phyloP scores from a whole-genome alignment of 371 early-diverging fungal genomes.

The Mucor circinelloides region DNA sequence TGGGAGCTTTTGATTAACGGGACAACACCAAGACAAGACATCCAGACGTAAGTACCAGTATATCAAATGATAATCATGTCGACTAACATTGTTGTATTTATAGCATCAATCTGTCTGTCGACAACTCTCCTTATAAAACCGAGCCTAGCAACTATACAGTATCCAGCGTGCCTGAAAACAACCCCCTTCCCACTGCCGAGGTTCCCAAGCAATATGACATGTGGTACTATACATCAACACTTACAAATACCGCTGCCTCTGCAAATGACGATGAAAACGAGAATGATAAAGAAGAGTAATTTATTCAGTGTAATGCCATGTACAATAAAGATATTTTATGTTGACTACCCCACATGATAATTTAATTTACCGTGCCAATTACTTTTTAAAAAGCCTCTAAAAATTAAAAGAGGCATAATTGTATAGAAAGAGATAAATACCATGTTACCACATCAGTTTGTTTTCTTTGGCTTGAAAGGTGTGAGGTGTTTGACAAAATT shows the following conservation, averaged over 20 bases:
- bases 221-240: constrained; percentile 59
- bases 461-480: too few species aligned
- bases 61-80: neutral
- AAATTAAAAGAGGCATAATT: too few species aligned
- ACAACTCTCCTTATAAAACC: constrained; percentile 67
- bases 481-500: too few species aligned
- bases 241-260: neutral
- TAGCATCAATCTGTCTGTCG: constrained; percentile 69
- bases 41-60: constrained; percentile 52
- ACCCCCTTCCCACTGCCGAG: constrained; percentile 39
- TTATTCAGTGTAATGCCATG: neutral
- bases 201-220: constrained; percentile 75
- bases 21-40: constrained; percentile 61
- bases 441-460: too few species aligned
- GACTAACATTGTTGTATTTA: neutral
- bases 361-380: too few species aligned
- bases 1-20: constrained; percentile 88
- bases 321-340: neutral
- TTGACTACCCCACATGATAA: neutral
- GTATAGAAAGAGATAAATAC: too few species aligned
- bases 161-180: constrained; percentile 54
- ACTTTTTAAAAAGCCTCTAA: too few species aligned
- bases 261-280: neutral
- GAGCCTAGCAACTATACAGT: constrained; percentile 51
- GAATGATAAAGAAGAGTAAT: neutral